Evolutionary conservation across 164 flowering plant genomes (phyloP), one percentile per base, ranked within the genome.

Genomic region (Tetracentron sinense): DNA sequence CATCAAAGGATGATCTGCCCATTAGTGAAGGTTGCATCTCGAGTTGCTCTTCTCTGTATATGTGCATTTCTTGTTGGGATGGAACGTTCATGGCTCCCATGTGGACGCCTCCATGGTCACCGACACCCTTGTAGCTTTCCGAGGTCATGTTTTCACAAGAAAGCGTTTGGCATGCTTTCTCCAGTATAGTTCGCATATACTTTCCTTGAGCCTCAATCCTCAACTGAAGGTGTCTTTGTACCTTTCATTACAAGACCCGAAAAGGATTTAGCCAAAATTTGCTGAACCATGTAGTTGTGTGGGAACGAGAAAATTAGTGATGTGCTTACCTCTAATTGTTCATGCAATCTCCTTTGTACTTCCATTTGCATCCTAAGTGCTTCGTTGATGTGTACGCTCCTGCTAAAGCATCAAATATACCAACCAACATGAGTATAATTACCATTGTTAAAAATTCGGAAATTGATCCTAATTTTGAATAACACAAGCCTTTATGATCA

Each of bases 141-240:
- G 82, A 31, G 16, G 78, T 65, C 81, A 76, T 76, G 68, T 74
- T 84, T 27, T 89, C 96, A 14, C 84, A 81, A 6, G 85, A 85
- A 30, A 94, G 88, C 42, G 93, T 89, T 75, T 94, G 99, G 56
- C 86, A 94, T 56, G 99, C 99, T 69, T 91, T 94, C 70, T 91
- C 96, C 60, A 94, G 73, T 62, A 94, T 90, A 30, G 82, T 81
- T 50, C 91, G 99, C 97, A 94, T 91, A 78, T 94, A 94, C 75
- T 94, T 94, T 29, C 97, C 99, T 75, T 94, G 99, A 30, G 99
- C 99, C 65, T 94, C 99, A 50, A 90, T 94, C 74, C 96, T 82
- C 69, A 89, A 54, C 55, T 94, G 99, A 33, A 94, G 91, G 77
- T 88, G 99, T 72, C 78, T 81, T 59, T 94, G 99, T 44, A 94